phyloP scores from a whole-genome alignment of 306 rosid genomes.

The Trifolium repens region DNA sequence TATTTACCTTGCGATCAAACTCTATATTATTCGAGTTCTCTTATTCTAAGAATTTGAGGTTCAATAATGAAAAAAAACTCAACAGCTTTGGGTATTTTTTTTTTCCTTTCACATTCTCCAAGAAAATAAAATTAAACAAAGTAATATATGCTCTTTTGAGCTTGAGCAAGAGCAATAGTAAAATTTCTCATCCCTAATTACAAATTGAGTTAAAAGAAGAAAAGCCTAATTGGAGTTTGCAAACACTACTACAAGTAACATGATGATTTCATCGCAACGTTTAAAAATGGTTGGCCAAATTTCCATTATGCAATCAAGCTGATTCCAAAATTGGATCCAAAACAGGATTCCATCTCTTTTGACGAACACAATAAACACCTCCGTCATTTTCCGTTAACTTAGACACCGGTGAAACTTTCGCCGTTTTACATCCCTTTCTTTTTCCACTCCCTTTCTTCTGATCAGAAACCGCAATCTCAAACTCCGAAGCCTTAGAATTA shows the following conservation, averaged over 20 bases:
- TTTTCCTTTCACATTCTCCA: too few relatives aligned
- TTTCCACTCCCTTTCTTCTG: neutral
- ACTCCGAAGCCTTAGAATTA: conserved; percentile 48
- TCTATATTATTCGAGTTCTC: too few relatives aligned
- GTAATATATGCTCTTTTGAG: neutral
- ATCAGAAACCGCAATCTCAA: conserved; percentile 51
- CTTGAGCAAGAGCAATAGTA: neutral
- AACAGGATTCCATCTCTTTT: conserved; percentile 64
- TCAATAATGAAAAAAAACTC: too few relatives aligned
- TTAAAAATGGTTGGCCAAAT: too few relatives aligned
- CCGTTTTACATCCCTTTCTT: conserved; percentile 34
- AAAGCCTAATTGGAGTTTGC: neutral
- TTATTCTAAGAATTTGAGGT: too few relatives aligned
- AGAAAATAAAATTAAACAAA: too few relatives aligned
- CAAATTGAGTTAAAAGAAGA: too few relatives aligned
- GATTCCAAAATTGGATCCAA: conserved; percentile 58
- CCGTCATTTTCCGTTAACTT: neutral
- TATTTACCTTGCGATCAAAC: too few relatives aligned
- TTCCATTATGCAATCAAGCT: neutral
- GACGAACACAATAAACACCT: neutral
- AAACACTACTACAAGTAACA: neutral
- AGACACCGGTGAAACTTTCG: conserved; percentile 56
- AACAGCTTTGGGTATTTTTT: too few relatives aligned
- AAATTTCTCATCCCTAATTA: neutral
- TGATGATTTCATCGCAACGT: too few relatives aligned